These are phyloP conservation scores for Hemileia vastatrix DNA, from an alignment of 1,284 basidiomycete species.

Conservation along the genomic window DNA sequence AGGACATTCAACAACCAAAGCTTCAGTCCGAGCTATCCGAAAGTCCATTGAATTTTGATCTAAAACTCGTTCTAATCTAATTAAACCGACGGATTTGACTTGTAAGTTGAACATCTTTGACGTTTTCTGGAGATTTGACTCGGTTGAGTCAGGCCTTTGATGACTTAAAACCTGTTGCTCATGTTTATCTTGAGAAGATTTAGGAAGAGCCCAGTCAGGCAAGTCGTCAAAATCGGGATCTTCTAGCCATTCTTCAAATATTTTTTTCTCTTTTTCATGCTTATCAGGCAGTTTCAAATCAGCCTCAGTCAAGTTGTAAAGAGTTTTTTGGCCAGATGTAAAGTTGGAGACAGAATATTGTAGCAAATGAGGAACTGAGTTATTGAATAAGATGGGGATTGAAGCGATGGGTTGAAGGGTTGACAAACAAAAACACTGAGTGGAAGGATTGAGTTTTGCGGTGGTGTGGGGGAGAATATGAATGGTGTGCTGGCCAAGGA, in stretches of 20 bases:
- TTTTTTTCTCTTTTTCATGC: slow-evolving; percentile 16
- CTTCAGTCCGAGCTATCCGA: slow-evolving; percentile 16
- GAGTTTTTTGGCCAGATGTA: slow-evolving; percentile 18
- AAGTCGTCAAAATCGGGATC: too few species aligned
- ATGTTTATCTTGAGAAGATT: background rate
- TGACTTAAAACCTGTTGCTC: background rate
- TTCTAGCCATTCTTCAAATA: slow-evolving; percentile 26
- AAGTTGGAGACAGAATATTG: slow-evolving; percentile 27
- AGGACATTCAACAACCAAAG: slow-evolving; percentile 20
- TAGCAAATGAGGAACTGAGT: slow-evolving; percentile 27
- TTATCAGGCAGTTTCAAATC: slow-evolving; percentile 11
- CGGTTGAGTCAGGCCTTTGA: slow-evolving; percentile 1
- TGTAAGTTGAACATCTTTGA: slow-evolving; percentile 11
- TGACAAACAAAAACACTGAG: slow-evolving; percentile 23
- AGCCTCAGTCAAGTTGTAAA: slow-evolving; percentile 11
- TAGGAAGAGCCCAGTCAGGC: background rate
- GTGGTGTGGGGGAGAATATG: slow-evolving; percentile 30
- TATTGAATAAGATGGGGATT: slow-evolving; percentile 29
- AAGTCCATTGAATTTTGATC: slow-evolving; percentile 19
- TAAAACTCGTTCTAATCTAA: slow-evolving; percentile 16
- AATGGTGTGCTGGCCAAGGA: slow-evolving; percentile 29
- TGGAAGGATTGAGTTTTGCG: slow-evolving; percentile 23
- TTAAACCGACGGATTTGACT: slow-evolving; percentile 5
- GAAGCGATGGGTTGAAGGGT: slow-evolving; percentile 10
- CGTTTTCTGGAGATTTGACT: slow-evolving; percentile 6